phyloP scores from a whole-genome alignment of 768 basidiomycete species.

The Tylopilus balloui region DNA sequence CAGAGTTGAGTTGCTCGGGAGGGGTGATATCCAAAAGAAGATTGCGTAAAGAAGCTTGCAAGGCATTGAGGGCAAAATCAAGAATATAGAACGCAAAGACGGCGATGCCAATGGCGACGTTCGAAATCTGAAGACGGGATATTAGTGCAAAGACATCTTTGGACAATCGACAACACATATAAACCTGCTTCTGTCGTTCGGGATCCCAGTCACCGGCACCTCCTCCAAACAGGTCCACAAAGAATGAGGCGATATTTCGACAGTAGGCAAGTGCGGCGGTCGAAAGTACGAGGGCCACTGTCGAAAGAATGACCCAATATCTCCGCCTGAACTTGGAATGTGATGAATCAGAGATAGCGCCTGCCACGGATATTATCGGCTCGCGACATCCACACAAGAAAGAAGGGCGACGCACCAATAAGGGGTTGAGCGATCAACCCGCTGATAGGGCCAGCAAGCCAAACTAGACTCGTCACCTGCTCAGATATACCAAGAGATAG shows the following conservation, averaged over 20 bases:
- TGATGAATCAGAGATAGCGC: slow-evolving; percentile 94
- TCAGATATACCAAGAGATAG: slow-evolving; percentile 78
- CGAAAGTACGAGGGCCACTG: slow-evolving; percentile 70
- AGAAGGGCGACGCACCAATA: slow-evolving; percentile 57
- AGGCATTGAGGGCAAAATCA: slow-evolving; percentile 95
- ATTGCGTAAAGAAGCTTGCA: slow-evolving; percentile 90
- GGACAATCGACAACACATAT: slow-evolving; percentile 21
- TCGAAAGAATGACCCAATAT: slow-evolving; percentile 91
- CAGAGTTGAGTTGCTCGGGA: slow-evolving; percentile 82
- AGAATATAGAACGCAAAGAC: slow-evolving; percentile 88
- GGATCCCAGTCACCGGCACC: slow-evolving; percentile 90
- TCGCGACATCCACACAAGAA: neutral
- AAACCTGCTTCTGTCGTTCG: slow-evolving; percentile 57
- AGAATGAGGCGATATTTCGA: slow-evolving; percentile 58
- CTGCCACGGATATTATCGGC: slow-evolving; percentile 36
- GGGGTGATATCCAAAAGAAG: slow-evolving; percentile 91
- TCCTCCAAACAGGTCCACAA: slow-evolving; percentile 73
- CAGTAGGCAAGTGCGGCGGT: slow-evolving; percentile 84
- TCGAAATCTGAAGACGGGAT: slow-evolving; percentile 46
- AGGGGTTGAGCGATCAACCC: slow-evolving; percentile 96
- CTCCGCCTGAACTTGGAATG: slow-evolving; percentile 85
- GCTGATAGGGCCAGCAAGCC: slow-evolving; percentile 93
- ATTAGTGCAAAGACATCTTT: neutral
- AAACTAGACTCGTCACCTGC: slow-evolving; percentile 88
- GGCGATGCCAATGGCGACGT: slow-evolving; percentile 78